Conservation (phyloP, 805 yeast species). For the Suhomyces pyralidae region DNA sequence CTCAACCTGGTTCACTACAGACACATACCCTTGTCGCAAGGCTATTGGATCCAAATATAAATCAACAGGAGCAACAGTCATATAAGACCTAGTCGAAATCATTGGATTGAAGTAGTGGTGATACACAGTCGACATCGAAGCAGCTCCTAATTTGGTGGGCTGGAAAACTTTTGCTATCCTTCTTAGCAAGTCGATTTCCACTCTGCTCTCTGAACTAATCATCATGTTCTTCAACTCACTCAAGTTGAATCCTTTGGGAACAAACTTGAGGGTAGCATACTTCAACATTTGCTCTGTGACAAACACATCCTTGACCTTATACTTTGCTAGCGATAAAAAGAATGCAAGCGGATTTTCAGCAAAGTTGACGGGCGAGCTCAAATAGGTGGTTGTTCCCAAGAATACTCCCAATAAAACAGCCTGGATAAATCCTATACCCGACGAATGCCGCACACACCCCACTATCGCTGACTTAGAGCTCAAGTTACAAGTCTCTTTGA, state of each 20-base stretch:
- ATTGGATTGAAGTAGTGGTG: constrained; percentile 79
- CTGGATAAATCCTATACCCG: constrained; percentile 86
- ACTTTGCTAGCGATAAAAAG: constrained; percentile 65
- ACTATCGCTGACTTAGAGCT: constrained; percentile 67
- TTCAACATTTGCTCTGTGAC: constrained; percentile 81
- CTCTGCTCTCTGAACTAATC: constrained; percentile 76
- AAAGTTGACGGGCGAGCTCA: constrained; percentile 75
- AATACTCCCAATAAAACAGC: constrained; percentile 82
- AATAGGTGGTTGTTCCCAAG: constrained; percentile 79
- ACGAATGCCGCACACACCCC: constrained; percentile 81
- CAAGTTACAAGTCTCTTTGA: constrained; percentile 89
- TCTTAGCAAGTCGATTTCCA: constrained; percentile 57
- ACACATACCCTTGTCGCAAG: constrained; percentile 82
- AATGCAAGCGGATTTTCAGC: constrained; percentile 71
- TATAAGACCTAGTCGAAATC: constrained; percentile 78
- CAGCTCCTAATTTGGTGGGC: constrained; percentile 59
- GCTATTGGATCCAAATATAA: constrained; percentile 85
- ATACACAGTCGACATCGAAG: constrained; percentile 73
- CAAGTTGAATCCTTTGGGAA: constrained; percentile 61
- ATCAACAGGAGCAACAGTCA: constrained; percentile 85
- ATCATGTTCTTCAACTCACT: constrained; percentile 73
- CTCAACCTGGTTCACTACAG: constrained; percentile 71
- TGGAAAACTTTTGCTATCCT: constrained; percentile 61
- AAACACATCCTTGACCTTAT: constrained; percentile 81
- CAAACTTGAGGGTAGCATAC: constrained; percentile 60